Percentiles rank a stretch among this genome's conserved stretches.
phyloP scores from a whole-genome alignment of 139 green algal genomes.

The Chlamydomonas sp. region DNA sequence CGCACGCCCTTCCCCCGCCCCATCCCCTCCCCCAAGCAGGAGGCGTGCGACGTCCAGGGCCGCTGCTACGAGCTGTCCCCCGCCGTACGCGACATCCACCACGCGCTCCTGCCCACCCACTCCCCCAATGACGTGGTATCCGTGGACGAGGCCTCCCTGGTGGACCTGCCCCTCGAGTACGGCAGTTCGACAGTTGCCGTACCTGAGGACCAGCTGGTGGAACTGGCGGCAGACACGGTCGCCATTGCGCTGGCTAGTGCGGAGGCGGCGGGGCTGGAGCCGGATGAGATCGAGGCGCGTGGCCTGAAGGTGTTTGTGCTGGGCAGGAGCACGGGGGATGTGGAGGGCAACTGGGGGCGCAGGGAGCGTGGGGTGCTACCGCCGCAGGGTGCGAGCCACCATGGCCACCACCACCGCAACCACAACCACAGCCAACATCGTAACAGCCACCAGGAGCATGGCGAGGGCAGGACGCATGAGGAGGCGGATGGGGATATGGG shows the following conservation, averaged over 20 bases:
- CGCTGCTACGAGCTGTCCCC: slow-evolving; percentile 16
- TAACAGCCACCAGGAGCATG: no score
- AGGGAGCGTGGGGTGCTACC: not conserved
- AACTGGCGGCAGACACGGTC: slow-evolving; percentile 33
- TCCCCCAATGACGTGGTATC: not conserved
- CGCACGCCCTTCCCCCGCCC: not conserved
- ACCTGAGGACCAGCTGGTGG: slow-evolving; percentile 4
- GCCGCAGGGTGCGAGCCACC: no score
- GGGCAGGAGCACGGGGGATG: not conserved
- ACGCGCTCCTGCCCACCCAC: not conserved
- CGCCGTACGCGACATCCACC: not conserved
- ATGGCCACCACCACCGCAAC: no score
- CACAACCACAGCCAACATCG: no score
- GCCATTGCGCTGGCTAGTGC: slow-evolving; percentile 25
- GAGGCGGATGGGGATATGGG: no score
- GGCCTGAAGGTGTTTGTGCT: not conserved
- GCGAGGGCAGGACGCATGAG: no score
- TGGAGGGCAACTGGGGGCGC: not conserved
- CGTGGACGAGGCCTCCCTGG: slow-evolving; percentile 22
- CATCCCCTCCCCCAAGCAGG: not conserved
- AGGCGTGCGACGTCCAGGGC: not conserved
- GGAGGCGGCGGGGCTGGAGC: not conserved
- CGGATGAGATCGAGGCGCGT: slow-evolving; percentile 19
- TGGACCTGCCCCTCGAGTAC: slow-evolving; percentile 16
- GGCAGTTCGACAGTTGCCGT: slow-evolving; percentile 11